Base-by-base conservation (phyloP, 169 alveolate species). In the Cryptosporidium tyzzeri region DNA sequence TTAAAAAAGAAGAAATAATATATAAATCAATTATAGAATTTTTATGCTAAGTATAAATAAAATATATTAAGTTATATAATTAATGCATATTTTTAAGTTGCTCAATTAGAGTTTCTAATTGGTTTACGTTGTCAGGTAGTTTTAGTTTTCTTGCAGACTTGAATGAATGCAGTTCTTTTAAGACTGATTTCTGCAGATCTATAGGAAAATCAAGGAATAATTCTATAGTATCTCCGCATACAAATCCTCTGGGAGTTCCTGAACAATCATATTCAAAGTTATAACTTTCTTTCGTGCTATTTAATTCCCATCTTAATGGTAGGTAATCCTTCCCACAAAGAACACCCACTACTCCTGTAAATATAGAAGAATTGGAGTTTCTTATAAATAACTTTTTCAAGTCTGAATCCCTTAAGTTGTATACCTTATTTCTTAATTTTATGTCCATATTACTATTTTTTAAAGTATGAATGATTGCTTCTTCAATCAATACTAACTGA, bases 1-100 rank as follows among this genome's bases (percentile, higher is more conserved):
- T n/a, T 21, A 5, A 65, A 35, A 35, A 31, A 29, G 10, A 48
- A 48, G 4, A 48, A 55, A 8, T 21, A 55, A 26, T 55, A 55
- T 55, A 55, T 55, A 55, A 26, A 55, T 55, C 67, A 55, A 55
- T 26, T 55, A 55, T 55, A n/a, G 67, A 55, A 55, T 23, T 21
- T 59, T 59, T 16, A 51, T 7, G 50, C 26, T 33, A 65, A 65
- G 71, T 33, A 26, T 65, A 41, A 41, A 41, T 41, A 65, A 51
- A 65, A 65, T 65, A 69, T 69, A 18, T 37, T 18, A 48, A 9
- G 26, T 50, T 62, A 29, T 61, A 61, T 62, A 44, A 61, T 67
- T 80, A 62, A 65, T 80, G 89, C 75, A 80, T 80, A 65, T 80
- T 80, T 80, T 39, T 59, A 26, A 80, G 80, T 80, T 80, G 89